These are phyloP conservation scores for Nitzschia sp. DNA, from an alignment of 108 stramenopile genomes.

Conservation along the genomic window DNA sequence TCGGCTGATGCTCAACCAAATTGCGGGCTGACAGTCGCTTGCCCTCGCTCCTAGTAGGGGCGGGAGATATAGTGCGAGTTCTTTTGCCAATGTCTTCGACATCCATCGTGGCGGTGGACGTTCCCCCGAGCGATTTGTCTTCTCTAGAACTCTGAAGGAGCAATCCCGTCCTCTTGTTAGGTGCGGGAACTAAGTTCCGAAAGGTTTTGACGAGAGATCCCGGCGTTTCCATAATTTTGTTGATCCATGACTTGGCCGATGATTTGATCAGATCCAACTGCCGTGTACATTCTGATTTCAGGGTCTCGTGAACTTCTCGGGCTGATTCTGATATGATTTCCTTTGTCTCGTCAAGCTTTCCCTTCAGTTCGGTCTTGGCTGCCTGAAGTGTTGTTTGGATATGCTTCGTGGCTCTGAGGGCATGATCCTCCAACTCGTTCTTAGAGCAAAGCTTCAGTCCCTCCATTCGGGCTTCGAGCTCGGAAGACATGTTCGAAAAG, in stretches of 20 bases:
- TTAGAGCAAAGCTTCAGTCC: neutral
- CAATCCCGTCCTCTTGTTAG: neutral
- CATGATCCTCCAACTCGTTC: neutral
- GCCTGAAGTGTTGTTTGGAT: neutral
- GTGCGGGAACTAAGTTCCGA: too few species aligned
- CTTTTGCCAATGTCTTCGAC: neutral
- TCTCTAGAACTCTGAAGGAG: neutral
- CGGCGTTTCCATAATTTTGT: neutral
- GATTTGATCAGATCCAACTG: conserved; percentile 10
- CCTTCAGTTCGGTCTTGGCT: neutral
- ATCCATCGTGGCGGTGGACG: neutral
- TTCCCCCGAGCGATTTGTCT: neutral
- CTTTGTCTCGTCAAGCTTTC: neutral
- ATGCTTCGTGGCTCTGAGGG: neutral
- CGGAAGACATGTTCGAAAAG: neutral
- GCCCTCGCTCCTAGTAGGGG: neutral
- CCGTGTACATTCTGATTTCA: neutral
- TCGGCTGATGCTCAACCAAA: neutral
- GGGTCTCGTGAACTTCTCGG: neutral
- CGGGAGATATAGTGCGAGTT: neutral
- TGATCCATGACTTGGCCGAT: neutral
- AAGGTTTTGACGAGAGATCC: neutral
- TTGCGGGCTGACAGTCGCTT: neutral
- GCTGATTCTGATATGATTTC: neutral
- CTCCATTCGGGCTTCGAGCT: neutral